These are phyloP conservation scores for Dothiorella sarmentorum DNA, from an alignment of 2,329 filamentous ascomycete species.

Conservation along the genomic window DNA sequence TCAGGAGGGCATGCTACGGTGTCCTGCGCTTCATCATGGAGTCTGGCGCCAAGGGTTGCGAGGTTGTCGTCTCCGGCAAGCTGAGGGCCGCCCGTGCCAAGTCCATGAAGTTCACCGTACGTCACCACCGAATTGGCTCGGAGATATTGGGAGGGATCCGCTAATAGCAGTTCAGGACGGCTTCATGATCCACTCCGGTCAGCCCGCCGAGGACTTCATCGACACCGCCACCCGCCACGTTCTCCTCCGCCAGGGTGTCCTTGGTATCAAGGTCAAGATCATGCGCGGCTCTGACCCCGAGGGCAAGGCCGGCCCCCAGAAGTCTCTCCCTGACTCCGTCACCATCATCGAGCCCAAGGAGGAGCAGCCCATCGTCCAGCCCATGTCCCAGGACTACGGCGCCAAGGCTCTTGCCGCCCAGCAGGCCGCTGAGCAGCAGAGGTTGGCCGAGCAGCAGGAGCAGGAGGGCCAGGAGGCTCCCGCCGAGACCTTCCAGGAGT, in stretches of 20 bases:
- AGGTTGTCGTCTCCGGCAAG: conserved; percentile 99
- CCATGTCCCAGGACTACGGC: conserved; percentile 97
- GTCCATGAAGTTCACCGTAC: conserved; percentile 99
- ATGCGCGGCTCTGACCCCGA: conserved; percentile 99
- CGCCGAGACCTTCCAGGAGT: conserved; percentile 18
- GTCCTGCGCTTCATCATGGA: conserved; percentile 99
- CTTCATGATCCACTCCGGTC: conserved; percentile 99
- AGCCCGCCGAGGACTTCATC: conserved; percentile 99
- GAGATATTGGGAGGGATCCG: conserved; percentile 1
- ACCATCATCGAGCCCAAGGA: conserved; percentile 99
- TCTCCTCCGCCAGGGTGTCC: conserved; percentile 97
- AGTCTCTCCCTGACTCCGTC: conserved; percentile 96
- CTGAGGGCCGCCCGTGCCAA: conserved; percentile 98
- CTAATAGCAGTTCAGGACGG: conserved; percentile 60
- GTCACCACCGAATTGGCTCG: conserved; percentile 29
- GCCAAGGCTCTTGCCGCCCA: conserved; percentile 76
- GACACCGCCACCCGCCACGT: conserved; percentile 98
- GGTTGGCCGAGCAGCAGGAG: conserved; percentile 57
- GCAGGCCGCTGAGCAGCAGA: conserved; percentile 62
- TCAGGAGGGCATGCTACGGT: conserved; percentile 99
- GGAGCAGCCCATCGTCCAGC: conserved; percentile 91
- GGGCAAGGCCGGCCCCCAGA: conserved; percentile 96
- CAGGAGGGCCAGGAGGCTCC: conserved; percentile 39
- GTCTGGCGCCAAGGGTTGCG: conserved; percentile 98
- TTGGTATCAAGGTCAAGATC: conserved; percentile 99